Evolutionary conservation across 208 protist species (phyloP).

Genomic region (Crithidia brevicula): DNA sequence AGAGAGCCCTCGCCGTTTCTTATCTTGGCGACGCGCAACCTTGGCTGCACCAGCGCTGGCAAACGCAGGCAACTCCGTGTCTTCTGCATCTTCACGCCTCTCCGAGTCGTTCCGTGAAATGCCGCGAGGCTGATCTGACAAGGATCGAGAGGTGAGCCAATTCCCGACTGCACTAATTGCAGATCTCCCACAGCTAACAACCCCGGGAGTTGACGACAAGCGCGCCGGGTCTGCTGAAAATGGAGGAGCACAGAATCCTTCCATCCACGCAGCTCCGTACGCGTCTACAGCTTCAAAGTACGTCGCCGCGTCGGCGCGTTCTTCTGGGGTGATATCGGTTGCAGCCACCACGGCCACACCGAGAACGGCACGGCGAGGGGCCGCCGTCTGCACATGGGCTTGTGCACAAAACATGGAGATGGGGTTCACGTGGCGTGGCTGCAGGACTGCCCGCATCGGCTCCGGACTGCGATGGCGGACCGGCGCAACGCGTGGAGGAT

Average conservation of each 20-base stretch:
- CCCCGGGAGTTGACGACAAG: neutral
- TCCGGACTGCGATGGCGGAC: neutral
- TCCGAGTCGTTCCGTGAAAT: neutral
- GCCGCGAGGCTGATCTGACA: neutral
- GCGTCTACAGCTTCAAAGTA: conserved; percentile 1
- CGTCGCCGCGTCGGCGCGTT: neutral
- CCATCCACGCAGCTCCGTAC: conserved; percentile 3
- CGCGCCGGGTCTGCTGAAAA: neutral
- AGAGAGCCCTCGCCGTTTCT: neutral
- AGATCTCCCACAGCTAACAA: neutral
- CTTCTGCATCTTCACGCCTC: neutral
- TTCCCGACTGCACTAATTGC: neutral
- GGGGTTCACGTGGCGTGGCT: neutral
- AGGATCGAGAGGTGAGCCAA: neutral
- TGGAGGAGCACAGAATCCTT: neutral
- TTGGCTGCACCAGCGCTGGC: conserved; percentile 1
- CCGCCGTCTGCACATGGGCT: neutral
- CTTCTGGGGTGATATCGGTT: neutral
- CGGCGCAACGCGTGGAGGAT: neutral
- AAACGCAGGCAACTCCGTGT: neutral
- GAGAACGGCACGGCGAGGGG: neutral
- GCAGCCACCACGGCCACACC: neutral
- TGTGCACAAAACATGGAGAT: neutral
- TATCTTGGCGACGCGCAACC: neutral
- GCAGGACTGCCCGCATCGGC: neutral